Evolutionary conservation across 169 alveolate species (phyloP).

Genomic region (Plasmodium fragile): DNA sequence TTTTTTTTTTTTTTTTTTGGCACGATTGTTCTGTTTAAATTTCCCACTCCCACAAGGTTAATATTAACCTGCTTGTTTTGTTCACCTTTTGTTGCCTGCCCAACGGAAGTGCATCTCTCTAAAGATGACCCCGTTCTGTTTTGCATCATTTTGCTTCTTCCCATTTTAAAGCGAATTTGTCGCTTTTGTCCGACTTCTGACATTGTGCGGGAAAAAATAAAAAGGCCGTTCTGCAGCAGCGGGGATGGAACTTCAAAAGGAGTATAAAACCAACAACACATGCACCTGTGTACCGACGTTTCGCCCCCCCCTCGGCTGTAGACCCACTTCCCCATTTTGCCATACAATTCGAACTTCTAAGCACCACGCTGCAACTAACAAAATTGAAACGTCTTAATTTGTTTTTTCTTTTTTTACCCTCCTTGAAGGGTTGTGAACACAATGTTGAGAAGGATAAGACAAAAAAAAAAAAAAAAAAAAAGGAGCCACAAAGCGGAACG

Average conservation of each 20-base stretch:
- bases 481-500: background rate
- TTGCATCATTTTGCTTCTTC: background rate
- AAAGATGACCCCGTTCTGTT: background rate
- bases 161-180: background rate
- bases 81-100: background rate
- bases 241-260: background rate
- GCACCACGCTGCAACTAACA: background rate
- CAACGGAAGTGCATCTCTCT: background rate
- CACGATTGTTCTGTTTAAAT: background rate
- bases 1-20: background rate
- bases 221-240: background rate
- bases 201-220: background rate
- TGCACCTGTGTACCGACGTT: background rate
- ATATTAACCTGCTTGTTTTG: background rate
- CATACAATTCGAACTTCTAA: background rate
- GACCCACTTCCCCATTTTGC: background rate
- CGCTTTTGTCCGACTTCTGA: background rate
- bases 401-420: background rate
- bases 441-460: background rate
- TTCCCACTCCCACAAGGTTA: background rate
- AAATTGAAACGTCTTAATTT: background rate
- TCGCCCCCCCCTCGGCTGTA: background rate
- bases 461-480: background rate
- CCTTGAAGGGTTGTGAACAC: background rate
- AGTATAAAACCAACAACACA: background rate